Base-by-base conservation (phyloP, 73 alveolate species). In the Breviolum minutum region DNA sequence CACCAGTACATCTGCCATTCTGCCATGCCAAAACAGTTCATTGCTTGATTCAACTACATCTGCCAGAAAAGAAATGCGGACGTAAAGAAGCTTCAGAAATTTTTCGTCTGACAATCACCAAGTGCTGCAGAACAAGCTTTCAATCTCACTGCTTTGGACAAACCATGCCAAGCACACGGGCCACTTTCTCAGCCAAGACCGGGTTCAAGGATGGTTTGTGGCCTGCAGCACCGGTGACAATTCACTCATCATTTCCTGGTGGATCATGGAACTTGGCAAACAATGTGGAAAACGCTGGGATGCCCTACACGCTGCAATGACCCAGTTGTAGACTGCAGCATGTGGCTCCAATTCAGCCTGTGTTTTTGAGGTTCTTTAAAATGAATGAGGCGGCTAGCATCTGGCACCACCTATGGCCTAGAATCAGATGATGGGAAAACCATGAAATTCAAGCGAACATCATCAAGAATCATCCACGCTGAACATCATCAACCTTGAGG, bases 261-360 rank as follows among this genome's bases (percentile, higher is more conserved):
- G 30, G 82, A 13, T 11, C 48, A 73, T 17, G 48, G 30, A 13
- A 71, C 10, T 11, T 8, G 30, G 30, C 7, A 13, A 17, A 22
- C 81, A 13, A 71, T 8, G 13, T 20, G 32, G 13, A 71, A 17
- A 71, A 13, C 81, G 5, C 63, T 77, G 61, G 63, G 88, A 27
- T 17, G 27, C 86, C 79, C 64, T 14, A 87, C 97, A 92, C 5
- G 97, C 97, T 92, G 97, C 62, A 5, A 92, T 60, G 68, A 92
- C 97, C 97, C 97, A 92, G 66, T 92, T 92, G 97, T 92, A 92
- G 90, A 92, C 90, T 26, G 97, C 90, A 8, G 64, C 87, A 68
- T 48, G 73, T 12, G 97, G 97, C 13, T 32, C 76, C 80, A 74
- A 80, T 9, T 61, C 87, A 8, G 88, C 97, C 97, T 92, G 90